A percentile compares a stretch with the other conserved stretches of the same genome.
phyloP scores from a whole-genome alignment of 2,329 filamentous ascomycete genomes.

The Keithomyces neogunnii region DNA sequence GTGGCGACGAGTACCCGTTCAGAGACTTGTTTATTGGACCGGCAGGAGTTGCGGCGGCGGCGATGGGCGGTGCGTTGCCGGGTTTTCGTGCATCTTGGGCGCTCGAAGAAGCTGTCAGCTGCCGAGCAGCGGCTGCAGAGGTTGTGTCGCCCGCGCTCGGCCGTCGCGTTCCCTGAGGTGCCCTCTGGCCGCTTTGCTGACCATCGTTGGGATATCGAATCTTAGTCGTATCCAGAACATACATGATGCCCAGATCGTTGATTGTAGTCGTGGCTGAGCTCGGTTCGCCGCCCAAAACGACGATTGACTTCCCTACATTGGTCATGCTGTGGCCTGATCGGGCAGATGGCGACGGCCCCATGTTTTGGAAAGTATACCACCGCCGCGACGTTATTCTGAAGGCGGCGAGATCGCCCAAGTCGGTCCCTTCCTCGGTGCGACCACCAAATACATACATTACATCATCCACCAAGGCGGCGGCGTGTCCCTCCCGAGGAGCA shows the following conservation, averaged over 20 bases:
- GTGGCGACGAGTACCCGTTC: slow-evolving; percentile 33
- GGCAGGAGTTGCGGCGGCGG: not conserved
- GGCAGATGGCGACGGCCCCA: slow-evolving; percentile 91
- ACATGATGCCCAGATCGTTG: slow-evolving; percentile 79
- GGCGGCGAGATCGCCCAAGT: slow-evolving; percentile 87
- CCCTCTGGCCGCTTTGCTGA: slow-evolving; percentile 27
- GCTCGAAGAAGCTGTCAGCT: slow-evolving; percentile 22
- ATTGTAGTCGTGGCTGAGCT: slow-evolving; percentile 76
- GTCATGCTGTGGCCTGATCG: slow-evolving; percentile 98
- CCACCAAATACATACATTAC: slow-evolving; percentile 99
- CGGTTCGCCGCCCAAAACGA: slow-evolving; percentile 89
- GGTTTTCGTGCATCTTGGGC: slow-evolving; percentile 3
- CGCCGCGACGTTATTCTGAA: slow-evolving; percentile 66
- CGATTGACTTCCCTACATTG: slow-evolving; percentile 81
- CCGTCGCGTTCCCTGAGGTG: slow-evolving; percentile 28
- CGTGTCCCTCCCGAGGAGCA: slow-evolving; percentile 85
- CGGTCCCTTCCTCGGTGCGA: slow-evolving; percentile 83
- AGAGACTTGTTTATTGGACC: slow-evolving; percentile 23
- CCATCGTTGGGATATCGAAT: slow-evolving; percentile 89
- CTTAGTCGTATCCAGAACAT: slow-evolving; percentile 89
- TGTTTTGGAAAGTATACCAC: slow-evolving; percentile 99
- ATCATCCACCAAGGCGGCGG: slow-evolving; percentile 86
- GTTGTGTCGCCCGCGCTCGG: slow-evolving; percentile 32
- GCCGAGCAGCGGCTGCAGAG: slow-evolving; percentile 19
- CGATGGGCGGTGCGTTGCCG: not conserved